These are phyloP conservation scores for Porcisia deanei DNA, from an alignment of 208 protist genomes.

Conservation along the genomic window DNA sequence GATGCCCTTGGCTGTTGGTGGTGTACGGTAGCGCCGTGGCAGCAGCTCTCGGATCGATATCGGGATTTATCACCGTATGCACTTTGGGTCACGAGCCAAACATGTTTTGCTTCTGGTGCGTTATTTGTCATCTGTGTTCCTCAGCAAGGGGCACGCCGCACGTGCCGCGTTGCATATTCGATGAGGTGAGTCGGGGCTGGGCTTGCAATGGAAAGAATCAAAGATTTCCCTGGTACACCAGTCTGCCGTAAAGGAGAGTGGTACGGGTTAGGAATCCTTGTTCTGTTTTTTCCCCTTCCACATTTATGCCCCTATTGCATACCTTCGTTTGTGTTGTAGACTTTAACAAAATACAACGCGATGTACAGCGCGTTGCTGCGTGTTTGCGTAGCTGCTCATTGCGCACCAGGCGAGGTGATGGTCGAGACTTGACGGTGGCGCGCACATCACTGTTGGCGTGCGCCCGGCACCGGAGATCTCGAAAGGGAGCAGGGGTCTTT, in stretches of 20 bases:
- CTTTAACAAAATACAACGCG: background rate
- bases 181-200: background rate
- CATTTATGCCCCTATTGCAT: background rate
- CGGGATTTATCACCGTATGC: background rate
- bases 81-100: background rate
- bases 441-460: background rate
- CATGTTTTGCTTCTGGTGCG: slow-evolving; percentile 1
- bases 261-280: background rate
- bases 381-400: background rate
- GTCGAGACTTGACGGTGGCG: background rate
- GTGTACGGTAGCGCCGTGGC: background rate
- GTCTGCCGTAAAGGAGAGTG: background rate
- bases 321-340: background rate
- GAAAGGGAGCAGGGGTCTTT: background rate
- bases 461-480: background rate
- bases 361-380: background rate
- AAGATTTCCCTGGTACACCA: background rate
- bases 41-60: background rate
- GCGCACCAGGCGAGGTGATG: background rate
- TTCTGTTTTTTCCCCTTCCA: background rate
- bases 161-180: background rate
- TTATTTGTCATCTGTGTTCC: background rate
- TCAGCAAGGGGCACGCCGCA: background rate
- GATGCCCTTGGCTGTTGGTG: background rate
- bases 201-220: background rate